Percentiles rank a stretch among this genome's conserved stretches.
Conservation (phyloP, 129 eudicot genomes). For the Ambrosia artemisiifolia region DNA sequence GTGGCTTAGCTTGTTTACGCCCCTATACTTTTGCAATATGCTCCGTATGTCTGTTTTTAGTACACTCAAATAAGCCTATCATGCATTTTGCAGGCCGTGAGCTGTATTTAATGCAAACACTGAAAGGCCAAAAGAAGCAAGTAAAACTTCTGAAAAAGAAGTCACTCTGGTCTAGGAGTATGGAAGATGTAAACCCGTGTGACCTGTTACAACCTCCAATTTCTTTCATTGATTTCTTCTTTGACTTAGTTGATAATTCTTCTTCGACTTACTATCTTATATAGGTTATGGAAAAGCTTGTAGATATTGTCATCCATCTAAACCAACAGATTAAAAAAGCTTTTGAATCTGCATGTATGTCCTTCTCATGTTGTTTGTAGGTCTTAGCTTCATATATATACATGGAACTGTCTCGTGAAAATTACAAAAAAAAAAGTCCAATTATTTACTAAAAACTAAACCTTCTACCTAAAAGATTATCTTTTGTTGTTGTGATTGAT, state of each 20-base stretch:
- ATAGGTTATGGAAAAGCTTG: conserved; percentile 87
- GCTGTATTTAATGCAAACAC: conserved; percentile 37
- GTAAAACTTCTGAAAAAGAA: conserved; percentile 70
- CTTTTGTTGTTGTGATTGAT: neutral
- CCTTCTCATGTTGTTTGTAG: neutral
- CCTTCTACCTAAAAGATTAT: too few relatives aligned
- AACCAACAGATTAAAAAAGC: conserved; percentile 49
- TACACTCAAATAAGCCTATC: neutral
- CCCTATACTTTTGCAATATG: neutral
- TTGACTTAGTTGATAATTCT: neutral
- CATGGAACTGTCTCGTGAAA: neutral
- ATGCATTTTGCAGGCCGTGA: conserved; percentile 38
- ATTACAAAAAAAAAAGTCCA: neutral
- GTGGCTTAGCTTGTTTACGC: too few relatives aligned
- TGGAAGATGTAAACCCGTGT: conserved; percentile 72
- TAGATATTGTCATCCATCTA: conserved; percentile 58
- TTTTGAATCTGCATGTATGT: conserved; percentile 61
- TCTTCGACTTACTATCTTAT: conserved; percentile 10
- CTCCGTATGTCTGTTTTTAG: neutral
- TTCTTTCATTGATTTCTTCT: conserved; percentile 6
- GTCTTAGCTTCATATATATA: neutral
- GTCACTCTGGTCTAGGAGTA: conserved; percentile 78
- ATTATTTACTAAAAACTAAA: neutral
- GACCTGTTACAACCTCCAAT: neutral
- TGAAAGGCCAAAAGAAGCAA: conserved; percentile 63